These are phyloP conservation scores for Neurospora sp. DNA, from an alignment of 495 filamentous ascomycete species.

Conservation along the genomic window DNA sequence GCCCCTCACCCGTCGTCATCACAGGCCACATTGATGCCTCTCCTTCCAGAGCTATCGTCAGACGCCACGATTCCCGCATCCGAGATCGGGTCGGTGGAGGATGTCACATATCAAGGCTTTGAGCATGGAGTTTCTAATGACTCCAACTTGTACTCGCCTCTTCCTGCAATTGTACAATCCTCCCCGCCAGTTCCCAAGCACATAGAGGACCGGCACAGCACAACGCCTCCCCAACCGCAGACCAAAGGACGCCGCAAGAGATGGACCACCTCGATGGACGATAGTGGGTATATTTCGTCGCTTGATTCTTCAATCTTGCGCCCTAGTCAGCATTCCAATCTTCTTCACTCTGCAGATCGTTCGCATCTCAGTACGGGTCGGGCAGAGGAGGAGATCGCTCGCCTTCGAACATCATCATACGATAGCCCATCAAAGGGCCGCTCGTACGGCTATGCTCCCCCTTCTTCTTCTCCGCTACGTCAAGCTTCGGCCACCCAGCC, in stretches of 20 bases:
- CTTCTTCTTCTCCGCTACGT: slow-evolving; percentile 52
- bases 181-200: slow-evolving; percentile 76
- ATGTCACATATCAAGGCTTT: slow-evolving; percentile 39
- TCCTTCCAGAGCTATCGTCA: slow-evolving; percentile 61
- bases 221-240: slow-evolving; percentile 63
- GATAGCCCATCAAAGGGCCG: slow-evolving; percentile 73
- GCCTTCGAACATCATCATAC: slow-evolving; percentile 83
- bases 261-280: slow-evolving; percentile 68
- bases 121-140: slow-evolving; percentile 44
- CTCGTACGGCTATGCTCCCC: slow-evolving; percentile 35
- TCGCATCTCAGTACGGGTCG: slow-evolving; percentile 77
- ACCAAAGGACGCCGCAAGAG: slow-evolving; percentile 54
- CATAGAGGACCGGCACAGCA: slow-evolving; percentile 48
- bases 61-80: slow-evolving; percentile 92
- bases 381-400: slow-evolving; percentile 88
- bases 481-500: slow-evolving; percentile 33
- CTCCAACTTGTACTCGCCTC: slow-evolving; percentile 46
- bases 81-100: slow-evolving; percentile 58
- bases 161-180: slow-evolving; percentile 53
- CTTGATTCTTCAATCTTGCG: slow-evolving; percentile 88
- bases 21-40: slow-evolving; percentile 14
- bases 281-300: slow-evolving; percentile 95
- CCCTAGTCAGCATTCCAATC: slow-evolving; percentile 47
- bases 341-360: slow-evolving; percentile 62
- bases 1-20: slow-evolving; percentile 24